Evolutionary conservation across 495 filamentous ascomycete species (phyloP), one percentile per base, ranked within the genome.

Genomic region (Aspergillus panamensis): DNA sequence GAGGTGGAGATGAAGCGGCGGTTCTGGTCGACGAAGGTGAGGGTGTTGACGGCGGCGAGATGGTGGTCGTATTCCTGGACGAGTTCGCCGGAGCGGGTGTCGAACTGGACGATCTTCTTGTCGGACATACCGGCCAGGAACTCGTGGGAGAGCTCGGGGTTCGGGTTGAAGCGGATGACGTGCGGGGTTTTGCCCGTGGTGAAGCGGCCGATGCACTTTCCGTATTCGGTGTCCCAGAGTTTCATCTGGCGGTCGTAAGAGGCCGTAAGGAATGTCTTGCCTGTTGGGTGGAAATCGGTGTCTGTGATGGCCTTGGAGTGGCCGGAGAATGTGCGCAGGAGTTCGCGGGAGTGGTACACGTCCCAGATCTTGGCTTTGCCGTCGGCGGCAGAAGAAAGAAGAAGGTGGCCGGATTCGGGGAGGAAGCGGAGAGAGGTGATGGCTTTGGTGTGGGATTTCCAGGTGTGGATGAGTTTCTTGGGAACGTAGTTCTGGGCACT

Each of bases 21-120:
- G 73, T 90, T 90, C 53, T 95, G 85, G 71, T 96, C 94, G 62
- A 95, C 91, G 70, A 97, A 98, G 37, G 91, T 96, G 65, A 97
- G 89, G 8, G 93, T 97, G 76, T 97, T 97, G 78, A 99, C 85
- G n/a, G 93, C 89, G 39, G 89, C 92, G 51, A 99, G 77, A 66
- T 99, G 94, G 75, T 97, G 92, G 71, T 97, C 92, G 74, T 99
- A 99, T 80, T 97, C 94, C 67, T 99, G 94, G 39, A 96, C 88
- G 40, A 92, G 77, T 63, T 95, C 87, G 59, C 85, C 84, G 8
- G 85, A 86, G 16, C 94, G 83, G 8, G 87, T 92, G 69, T 99
- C 94, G 73, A 96, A 99, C 67, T 99, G 94, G 31, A 99, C 82
- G 62, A 99, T 99, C 78, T 96, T 93, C 74, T 98, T 97, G 75